Base-by-base conservation (phyloP, 768 basidiomycete species). In the Termitomyces sp. region DNA sequence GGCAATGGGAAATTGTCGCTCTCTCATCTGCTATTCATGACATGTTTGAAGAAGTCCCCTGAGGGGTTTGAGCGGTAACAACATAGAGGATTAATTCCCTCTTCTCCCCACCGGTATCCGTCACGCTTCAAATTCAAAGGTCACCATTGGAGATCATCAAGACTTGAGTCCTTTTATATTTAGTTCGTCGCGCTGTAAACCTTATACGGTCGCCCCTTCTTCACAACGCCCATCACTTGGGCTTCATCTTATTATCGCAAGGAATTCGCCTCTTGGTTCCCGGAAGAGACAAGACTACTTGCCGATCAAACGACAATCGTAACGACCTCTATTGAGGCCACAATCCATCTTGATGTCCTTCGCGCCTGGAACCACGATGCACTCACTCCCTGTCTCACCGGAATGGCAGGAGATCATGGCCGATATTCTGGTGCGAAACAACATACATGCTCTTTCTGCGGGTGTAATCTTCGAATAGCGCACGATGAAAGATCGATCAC, bases 361-460 rank as follows among this genome's bases (percentile, higher is more conserved):
- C 61, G 61, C 20, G 56, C 50, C 14, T 9, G 5, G 50, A 49
- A 36, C 13, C 51, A 51, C 30, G 36, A 43, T 30, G 41, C n/a
- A n/a, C n/a, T n/a, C 54, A 18, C 57, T 48, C 14, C 18, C 36
- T 4, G 32, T 50, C 30, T 14, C 53, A 3, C 7, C 43, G 14
- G 61, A 46, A 43, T 57, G 63, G 63, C 58, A 47, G 18, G 33
- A 41, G 28, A 51, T 64, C 12, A 50, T 50, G 30, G 41, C 57
- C 20, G 48, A 53, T 10, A 55, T 64, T 23, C 43, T 64, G 5
- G n/a, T 10, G 3, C 63, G 61, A n/a, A 55, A 64, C 20, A 52
- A 63, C 38, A 30, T 33, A 64, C 61, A 12, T 64, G 58, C 50
- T 62, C 58, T 36, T 56, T 50, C 28, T 64, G 63, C 23, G 53